phyloP scores from a whole-genome alignment of 2,329 filamentous ascomycete species.

The Claviceps arundinis region DNA sequence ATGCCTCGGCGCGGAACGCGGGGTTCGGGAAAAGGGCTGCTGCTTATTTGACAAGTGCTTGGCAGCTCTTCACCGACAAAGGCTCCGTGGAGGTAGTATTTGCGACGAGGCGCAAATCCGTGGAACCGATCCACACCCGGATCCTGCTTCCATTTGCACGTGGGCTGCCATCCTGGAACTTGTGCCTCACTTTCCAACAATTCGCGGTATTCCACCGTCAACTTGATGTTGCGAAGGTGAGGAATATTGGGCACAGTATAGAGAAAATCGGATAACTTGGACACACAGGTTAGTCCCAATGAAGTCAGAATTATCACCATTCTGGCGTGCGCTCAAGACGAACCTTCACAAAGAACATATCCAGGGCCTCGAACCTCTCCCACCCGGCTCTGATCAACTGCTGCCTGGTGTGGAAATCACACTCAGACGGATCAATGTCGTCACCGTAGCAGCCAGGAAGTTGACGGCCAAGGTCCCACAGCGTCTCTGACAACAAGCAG shows the following conservation, averaged over 20 bases:
- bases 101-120: constrained; percentile 42
- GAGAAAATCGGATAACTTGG: constrained; percentile 48
- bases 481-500: constrained; percentile 34
- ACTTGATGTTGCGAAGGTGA: constrained; percentile 41
- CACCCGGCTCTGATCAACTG: constrained; percentile 35
- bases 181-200: constrained; percentile 37
- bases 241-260: constrained; percentile 42
- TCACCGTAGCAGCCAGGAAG: constrained; percentile 37
- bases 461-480: constrained; percentile 40
- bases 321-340: not conserved
- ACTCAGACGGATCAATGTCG: constrained; percentile 28
- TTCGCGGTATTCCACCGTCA: constrained; percentile 48
- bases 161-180: constrained; percentile 25
- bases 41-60: constrained; percentile 32
- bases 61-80: constrained; percentile 39
- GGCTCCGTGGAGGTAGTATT: constrained; percentile 44
- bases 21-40: constrained; percentile 39
- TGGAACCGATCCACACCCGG: constrained; percentile 38
- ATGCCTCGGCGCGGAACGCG: constrained; percentile 43
- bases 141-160: constrained; percentile 46
- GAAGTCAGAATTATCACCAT: not conserved
- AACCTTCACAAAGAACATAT: constrained; percentile 58
- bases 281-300: not conserved
- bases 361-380: constrained; percentile 40
- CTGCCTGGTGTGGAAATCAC: constrained; percentile 31